Conservation (phyloP, 768 basidiomycete species). For the Lanmaoa pseudosensibilis region DNA sequence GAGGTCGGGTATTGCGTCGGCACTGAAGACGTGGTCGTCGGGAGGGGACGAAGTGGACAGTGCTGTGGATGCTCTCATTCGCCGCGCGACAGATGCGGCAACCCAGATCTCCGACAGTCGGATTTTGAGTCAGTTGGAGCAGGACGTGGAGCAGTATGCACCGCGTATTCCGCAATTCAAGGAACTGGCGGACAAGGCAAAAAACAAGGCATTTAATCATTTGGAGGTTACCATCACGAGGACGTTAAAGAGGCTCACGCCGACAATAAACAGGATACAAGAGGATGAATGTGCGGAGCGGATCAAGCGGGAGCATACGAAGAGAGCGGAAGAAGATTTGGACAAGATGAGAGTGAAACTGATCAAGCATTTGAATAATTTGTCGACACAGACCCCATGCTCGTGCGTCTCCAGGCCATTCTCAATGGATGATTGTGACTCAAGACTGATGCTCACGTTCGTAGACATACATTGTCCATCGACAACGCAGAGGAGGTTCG, state of each 20-base stretch:
- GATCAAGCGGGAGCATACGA: constrained; percentile 1
- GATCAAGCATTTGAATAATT: constrained; percentile 20
- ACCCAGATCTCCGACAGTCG: constrained; percentile 10
- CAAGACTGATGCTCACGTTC: background rate
- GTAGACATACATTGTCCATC: constrained; percentile 15
- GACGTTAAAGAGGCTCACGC: constrained; percentile 10
- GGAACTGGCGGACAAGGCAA: background rate
- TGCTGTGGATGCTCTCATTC: no score
- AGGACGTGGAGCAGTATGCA: background rate
- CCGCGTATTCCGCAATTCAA: background rate
- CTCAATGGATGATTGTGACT: background rate
- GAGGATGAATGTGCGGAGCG: background rate
- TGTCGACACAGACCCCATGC: constrained; percentile 1
- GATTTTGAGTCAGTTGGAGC: constrained; percentile 12
- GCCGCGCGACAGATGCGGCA: background rate
- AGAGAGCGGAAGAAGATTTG: constrained; percentile 8
- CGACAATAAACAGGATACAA: constrained; percentile 11
- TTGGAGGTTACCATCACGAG: background rate
- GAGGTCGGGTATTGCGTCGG: no score
- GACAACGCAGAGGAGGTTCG: background rate
- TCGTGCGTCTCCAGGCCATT: constrained; percentile 8
- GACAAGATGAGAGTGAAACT: constrained; percentile 12
- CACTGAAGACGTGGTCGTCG: background rate
- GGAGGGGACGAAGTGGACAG: background rate
- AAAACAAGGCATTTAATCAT: background rate